phyloP scores from a whole-genome alignment of 768 basidiomycete species.

The Cubamyces sp. region DNA sequence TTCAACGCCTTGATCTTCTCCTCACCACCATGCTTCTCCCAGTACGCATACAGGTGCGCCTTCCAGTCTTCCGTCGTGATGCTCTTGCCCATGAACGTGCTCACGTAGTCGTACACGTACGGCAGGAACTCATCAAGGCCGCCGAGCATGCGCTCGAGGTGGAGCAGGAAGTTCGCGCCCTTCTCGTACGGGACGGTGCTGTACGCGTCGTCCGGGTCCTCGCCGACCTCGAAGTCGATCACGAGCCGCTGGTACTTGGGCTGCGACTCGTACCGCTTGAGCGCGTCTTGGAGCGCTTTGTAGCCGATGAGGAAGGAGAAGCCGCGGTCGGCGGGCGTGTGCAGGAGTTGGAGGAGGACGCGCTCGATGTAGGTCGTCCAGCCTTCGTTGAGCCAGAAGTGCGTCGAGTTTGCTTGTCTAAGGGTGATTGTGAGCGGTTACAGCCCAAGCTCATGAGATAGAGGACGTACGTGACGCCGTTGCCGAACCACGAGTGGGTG shows the following conservation, averaged over 20 bases:
- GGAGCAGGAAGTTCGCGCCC: conserved; percentile 85
- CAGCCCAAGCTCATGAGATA: neutral
- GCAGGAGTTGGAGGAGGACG: conserved; percentile 67
- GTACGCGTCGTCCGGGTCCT: conserved; percentile 82
- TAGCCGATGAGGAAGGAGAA: conserved; percentile 81
- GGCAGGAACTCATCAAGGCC: conserved; percentile 84
- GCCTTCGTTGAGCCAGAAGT: conserved; percentile 92
- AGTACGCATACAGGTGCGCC: conserved; percentile 75
- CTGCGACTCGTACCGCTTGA: conserved; percentile 58
- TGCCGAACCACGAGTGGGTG: conserved; percentile 92
- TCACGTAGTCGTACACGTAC: conserved; percentile 82
- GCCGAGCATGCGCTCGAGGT: conserved; percentile 79
- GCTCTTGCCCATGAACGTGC: conserved; percentile 79
- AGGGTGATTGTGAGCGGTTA: neutral
- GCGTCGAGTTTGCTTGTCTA: conserved; percentile 71
- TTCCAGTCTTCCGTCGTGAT: conserved; percentile 89
- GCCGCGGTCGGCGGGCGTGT: conserved; percentile 76
- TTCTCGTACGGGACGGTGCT: conserved; percentile 82
- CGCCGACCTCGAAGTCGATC: conserved; percentile 70
- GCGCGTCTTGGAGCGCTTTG: conserved; percentile 70
- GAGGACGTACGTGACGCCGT: conserved; percentile 70
- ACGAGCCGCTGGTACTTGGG: conserved; percentile 83
- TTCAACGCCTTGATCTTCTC: conserved; percentile 70
- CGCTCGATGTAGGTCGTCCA: conserved; percentile 96
- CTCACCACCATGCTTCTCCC: conserved; percentile 54